A percentile compares a stretch with the other conserved stretches of the same genome.
These are phyloP conservation scores for Hyparrhenia diplandra DNA, from an alignment of 176 grass and related monocot genomes.

Conservation along the genomic window DNA sequence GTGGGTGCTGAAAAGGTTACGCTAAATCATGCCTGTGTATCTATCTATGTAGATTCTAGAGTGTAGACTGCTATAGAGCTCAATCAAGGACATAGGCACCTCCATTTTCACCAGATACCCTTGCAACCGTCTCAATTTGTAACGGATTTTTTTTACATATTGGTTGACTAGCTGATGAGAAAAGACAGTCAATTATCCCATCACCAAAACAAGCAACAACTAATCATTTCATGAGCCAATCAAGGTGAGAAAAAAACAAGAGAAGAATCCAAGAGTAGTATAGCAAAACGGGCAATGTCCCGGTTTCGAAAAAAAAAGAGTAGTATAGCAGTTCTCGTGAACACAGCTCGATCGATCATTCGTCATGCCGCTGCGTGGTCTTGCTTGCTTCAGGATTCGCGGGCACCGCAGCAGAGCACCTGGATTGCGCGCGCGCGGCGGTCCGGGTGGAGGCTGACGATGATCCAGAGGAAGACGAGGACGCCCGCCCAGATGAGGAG, in stretches of 20 bases:
- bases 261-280: neutral
- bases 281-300: too few species aligned
- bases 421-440: constrained; percentile 14
- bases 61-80: neutral
- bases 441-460: constrained; percentile 18
- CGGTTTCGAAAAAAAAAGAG: too few species aligned
- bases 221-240: neutral
- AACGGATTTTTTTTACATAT: neutral
- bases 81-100: neutral
- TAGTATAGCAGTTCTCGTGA: neutral
- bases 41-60: neutral
- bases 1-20: neutral
- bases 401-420: constrained; percentile 17
- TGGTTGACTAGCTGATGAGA: neutral
- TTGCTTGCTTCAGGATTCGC: neutral
- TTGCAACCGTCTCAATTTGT: neutral
- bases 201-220: neutral
- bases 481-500: constrained; percentile 36
- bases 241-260: neutral
- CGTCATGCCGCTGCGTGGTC: neutral
- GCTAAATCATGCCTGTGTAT: neutral
- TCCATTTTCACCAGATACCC: too few species aligned
- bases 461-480: constrained; percentile 34
- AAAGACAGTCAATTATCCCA: neutral
- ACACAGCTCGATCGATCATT: neutral